These are phyloP conservation scores for Auricularia heimuer DNA, from an alignment of 768 basidiomycete genomes.

Conservation along the genomic window DNA sequence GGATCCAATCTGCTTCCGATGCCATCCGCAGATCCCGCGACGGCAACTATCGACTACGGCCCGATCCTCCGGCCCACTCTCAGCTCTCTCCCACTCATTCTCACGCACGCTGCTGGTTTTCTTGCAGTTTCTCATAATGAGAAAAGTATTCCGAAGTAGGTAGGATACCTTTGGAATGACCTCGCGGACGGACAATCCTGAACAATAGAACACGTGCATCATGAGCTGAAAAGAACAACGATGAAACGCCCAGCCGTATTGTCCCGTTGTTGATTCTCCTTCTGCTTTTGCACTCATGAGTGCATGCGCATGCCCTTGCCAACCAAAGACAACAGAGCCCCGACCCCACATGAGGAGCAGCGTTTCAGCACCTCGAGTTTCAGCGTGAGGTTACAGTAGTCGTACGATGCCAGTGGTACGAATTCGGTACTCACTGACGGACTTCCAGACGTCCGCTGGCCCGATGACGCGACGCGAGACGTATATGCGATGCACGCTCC, in stretches of 20 bases:
- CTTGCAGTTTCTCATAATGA: too few relatives aligned
- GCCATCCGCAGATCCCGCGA: background rate
- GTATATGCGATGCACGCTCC: too few relatives aligned
- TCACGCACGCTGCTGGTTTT: too few relatives aligned
- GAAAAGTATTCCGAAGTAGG: background rate
- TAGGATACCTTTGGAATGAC: background rate
- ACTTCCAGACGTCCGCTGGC: too few relatives aligned
- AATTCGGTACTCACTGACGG: too few relatives aligned
- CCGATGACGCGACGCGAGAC: too few relatives aligned
- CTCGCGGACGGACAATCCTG: background rate
- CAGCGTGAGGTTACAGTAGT: too few relatives aligned
- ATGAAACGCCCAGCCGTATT: background rate
- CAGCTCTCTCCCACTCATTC: too few relatives aligned
- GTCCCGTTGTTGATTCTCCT: conserved; percentile 5
- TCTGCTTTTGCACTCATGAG: background rate
- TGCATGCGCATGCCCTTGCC: too few relatives aligned
- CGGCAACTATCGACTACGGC: background rate
- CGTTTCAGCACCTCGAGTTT: too few relatives aligned
- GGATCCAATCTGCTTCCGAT: background rate
- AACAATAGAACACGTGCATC: background rate
- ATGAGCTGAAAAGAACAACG: background rate
- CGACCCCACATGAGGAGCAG: too few relatives aligned
- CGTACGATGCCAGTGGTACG: too few relatives aligned
- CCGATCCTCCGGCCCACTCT: background rate
- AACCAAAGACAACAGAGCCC: background rate